These are phyloP conservation scores for Gilbertella persicaria DNA, from an alignment of 371 early-diverging fungal species.

Conservation along the genomic window DNA sequence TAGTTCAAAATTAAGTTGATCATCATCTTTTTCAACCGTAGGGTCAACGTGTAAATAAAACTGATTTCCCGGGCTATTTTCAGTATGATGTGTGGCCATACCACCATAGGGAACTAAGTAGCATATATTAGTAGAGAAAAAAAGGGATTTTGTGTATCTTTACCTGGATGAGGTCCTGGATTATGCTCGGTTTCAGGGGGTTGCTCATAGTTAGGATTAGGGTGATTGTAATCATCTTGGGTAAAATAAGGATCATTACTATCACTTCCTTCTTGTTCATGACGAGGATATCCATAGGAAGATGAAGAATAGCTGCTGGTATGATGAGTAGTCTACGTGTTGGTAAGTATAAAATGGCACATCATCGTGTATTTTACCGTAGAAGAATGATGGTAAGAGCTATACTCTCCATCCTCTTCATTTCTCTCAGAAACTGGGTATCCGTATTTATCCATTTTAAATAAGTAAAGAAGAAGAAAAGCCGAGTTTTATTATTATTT, in stretches of 20 bases:
- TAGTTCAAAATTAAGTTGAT: slow-evolving; percentile 48
- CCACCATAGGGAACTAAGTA: slow-evolving; percentile 27
- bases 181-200: slow-evolving; percentile 32
- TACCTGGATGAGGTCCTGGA: slow-evolving; percentile 33
- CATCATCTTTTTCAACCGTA: slow-evolving; percentile 20
- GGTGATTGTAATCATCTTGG: slow-evolving; percentile 13
- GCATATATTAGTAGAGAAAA: background rate
- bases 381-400: slow-evolving; percentile 2
- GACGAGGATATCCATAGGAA: background rate
- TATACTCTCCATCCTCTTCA: slow-evolving; percentile 4
- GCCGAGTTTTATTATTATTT: too few relatives aligned
- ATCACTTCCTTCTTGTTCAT: slow-evolving; percentile 3
- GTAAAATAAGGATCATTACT: slow-evolving; percentile 16
- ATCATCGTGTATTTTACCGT: slow-evolving; percentile 2
- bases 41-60: slow-evolving; percentile 43
- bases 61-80: slow-evolving; percentile 16
- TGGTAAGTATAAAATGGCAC: background rate
- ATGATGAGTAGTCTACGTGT: slow-evolving; percentile 10
- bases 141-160: background rate
- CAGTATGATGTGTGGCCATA: slow-evolving; percentile 11
- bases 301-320: slow-evolving; percentile 10
- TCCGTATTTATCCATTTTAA: slow-evolving; percentile 16
- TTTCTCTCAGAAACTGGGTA: slow-evolving; percentile 9
- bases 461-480: background rate
- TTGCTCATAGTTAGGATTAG: slow-evolving; percentile 30